These are phyloP conservation scores for Taphrina flavorubra DNA, from an alignment of 1,139 yeast species.

Conservation along the genomic window DNA sequence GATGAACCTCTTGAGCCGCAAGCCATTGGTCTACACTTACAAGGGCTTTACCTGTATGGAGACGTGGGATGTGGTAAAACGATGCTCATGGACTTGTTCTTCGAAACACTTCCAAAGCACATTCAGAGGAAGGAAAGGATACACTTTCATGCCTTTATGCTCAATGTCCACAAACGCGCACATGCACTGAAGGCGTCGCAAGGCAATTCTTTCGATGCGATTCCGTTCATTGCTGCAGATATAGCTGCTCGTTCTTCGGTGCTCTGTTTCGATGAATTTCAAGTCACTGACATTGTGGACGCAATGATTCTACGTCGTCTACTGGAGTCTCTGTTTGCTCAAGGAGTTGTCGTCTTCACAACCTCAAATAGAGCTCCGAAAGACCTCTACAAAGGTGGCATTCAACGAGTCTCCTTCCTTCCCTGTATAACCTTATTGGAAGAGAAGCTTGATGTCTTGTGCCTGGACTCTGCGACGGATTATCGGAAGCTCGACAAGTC, in stretches of 20 bases:
- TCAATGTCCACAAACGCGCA: constrained; percentile 82
- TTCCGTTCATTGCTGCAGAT: constrained; percentile 83
- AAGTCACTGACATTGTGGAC: constrained; percentile 96
- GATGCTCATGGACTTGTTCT: constrained; percentile 95
- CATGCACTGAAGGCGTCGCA: constrained; percentile 72
- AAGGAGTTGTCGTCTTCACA: constrained; percentile 86
- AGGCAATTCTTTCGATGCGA: constrained; percentile 75
- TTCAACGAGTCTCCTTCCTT: constrained; percentile 85
- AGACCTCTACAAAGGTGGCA: constrained; percentile 88
- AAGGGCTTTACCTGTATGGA: constrained; percentile 90
- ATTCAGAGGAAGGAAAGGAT: constrained; percentile 63
- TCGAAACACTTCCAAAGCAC: constrained; percentile 73
- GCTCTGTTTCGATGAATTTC: constrained; percentile 76
- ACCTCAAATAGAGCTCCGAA: constrained; percentile 96
- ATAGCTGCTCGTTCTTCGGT: constrained; percentile 77
- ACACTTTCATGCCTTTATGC: constrained; percentile 98
- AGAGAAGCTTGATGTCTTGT: constrained; percentile 73
- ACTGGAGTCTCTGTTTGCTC: constrained; percentile 64
- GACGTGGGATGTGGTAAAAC: constrained; percentile 99
- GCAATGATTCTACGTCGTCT: constrained; percentile 90
- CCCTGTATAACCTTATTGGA: constrained; percentile 88
- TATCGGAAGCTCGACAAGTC: constrained; percentile 89
- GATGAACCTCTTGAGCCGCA: constrained; percentile 6
- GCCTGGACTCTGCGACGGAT: constrained; percentile 88
- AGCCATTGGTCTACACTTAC: not conserved